A percentile compares a stretch with the other conserved stretches of the same genome.
phyloP scores from a whole-genome alignment of 2,329 filamentous ascomycete genomes.

The Plectosphaerella plurivora region DNA sequence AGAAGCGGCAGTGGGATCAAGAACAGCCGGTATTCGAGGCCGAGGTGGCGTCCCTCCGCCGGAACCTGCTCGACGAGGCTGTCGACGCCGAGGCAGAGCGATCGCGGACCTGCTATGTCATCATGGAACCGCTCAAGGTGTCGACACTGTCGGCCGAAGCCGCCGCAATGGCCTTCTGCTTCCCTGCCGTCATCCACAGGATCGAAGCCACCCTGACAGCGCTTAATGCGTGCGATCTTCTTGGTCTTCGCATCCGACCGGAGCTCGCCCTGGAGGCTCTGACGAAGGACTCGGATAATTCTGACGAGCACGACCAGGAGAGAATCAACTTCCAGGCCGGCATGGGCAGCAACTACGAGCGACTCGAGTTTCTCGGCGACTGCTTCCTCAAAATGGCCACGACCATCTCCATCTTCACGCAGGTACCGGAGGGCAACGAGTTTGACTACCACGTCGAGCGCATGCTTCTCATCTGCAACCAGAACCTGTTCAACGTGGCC shows the following conservation, averaged over 20 bases:
- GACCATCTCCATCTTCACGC: constrained; percentile 78
- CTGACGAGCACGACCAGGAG: constrained; percentile 63
- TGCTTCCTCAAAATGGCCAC: constrained; percentile 95
- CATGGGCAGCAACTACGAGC: constrained; percentile 93
- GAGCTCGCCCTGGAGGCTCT: constrained; percentile 79
- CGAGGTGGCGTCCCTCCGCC: constrained; percentile 68
- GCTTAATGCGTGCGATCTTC: constrained; percentile 63
- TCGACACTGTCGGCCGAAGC: constrained; percentile 68
- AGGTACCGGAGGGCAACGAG: constrained; percentile 73
- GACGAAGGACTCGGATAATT: constrained; percentile 88
- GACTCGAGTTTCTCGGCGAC: constrained; percentile 89
- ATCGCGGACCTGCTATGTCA: constrained; percentile 57
- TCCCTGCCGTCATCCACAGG: constrained; percentile 81
- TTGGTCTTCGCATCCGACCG: constrained; percentile 62
- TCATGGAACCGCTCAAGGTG: constrained; percentile 71
- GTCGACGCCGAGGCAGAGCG: constrained; percentile 43
- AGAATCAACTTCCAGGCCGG: constrained; percentile 73
- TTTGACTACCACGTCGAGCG: constrained; percentile 85
- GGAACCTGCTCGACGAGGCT: constrained; percentile 75
- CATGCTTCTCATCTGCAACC: constrained; percentile 89
- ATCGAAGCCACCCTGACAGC: constrained; percentile 79
- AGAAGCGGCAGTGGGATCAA: constrained; percentile 46
- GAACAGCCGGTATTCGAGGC: constrained; percentile 80
- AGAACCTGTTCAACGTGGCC: constrained; percentile 78
- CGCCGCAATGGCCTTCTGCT: constrained; percentile 68